Evolutionary conservation across 148 eudicot genomes (phyloP).

Genomic region (Mesembryanthemum crystallinum): DNA sequence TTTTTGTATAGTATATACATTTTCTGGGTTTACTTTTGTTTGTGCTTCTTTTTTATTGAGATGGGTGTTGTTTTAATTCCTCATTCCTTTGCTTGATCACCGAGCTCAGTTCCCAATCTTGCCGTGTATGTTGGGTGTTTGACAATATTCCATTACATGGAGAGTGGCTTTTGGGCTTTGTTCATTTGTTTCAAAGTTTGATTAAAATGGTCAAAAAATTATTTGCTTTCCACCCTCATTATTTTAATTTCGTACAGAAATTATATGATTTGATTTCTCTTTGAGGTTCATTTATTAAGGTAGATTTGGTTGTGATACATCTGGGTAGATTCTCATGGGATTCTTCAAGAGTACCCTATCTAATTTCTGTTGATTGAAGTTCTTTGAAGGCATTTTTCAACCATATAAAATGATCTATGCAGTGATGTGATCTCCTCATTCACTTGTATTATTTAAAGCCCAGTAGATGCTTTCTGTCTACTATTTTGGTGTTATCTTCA

Average conservation of each 20-base stretch:
- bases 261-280: background rate
- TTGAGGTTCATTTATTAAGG: slow-evolving; percentile 16
- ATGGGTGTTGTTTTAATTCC: slow-evolving; percentile 1
- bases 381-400: slow-evolving; percentile 22
- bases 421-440: slow-evolving; percentile 30
- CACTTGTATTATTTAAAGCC: slow-evolving; percentile 27
- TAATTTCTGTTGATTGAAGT: slow-evolving; percentile 30
- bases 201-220: slow-evolving; percentile 19
- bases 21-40: background rate
- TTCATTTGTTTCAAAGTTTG: slow-evolving; percentile 27
- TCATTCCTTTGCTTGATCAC: background rate
- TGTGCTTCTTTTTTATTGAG: background rate
- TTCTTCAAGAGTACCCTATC: slow-evolving; percentile 31
- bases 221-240: background rate
- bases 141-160: slow-evolving; percentile 35
- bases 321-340: slow-evolving; percentile 43
- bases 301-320: slow-evolving; percentile 30
- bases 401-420: slow-evolving; percentile 12
- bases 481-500: slow-evolving; percentile 55
- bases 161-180: slow-evolving; percentile 56
- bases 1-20: background rate
- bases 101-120: background rate
- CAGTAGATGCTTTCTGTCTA: slow-evolving; percentile 79
- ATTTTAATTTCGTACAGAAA: background rate
- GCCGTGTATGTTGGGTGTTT: slow-evolving; percentile 5